A percentile compares a stretch with the other conserved stretches of the same genome.
Evolutionary conservation across 768 basidiomycete species (phyloP).

Genomic region (Suillus cothurnatus): DNA sequence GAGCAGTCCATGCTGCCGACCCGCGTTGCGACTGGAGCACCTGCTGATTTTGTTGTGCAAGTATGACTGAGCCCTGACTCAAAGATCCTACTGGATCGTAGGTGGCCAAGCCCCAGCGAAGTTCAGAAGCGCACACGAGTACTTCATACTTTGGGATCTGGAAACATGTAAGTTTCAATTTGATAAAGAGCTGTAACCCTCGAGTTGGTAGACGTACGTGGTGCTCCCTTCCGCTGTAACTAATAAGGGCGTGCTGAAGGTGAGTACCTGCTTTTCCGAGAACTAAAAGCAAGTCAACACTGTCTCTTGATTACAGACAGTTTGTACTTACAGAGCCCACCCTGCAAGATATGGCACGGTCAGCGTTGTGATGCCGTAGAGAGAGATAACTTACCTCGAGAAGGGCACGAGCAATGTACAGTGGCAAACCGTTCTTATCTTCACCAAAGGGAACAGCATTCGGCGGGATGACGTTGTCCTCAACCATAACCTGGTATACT

Average conservation of each 20-base stretch:
- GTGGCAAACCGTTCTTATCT: slow-evolving; percentile 29
- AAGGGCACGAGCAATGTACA: slow-evolving; percentile 34
- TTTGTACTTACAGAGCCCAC: slow-evolving; percentile 28
- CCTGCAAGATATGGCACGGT: slow-evolving; percentile 13
- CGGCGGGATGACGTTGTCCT: slow-evolving; percentile 34
- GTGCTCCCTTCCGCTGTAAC: slow-evolving; percentile 7
- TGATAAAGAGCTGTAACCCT: background rate
- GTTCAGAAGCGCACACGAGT: slow-evolving; percentile 6
- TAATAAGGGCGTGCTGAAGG: slow-evolving; percentile 4
- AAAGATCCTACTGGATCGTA: slow-evolving; percentile 14
- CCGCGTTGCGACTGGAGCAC: slow-evolving; percentile 9
- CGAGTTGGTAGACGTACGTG: background rate
- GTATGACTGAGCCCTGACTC: slow-evolving; percentile 32
- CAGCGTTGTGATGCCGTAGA: background rate
- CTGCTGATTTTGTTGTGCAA: slow-evolving; percentile 21
- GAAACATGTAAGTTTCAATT: background rate
- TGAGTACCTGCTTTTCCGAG: slow-evolving; percentile 4
- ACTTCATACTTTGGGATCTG: slow-evolving; percentile 8
- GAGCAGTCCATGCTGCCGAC: slow-evolving; percentile 6
- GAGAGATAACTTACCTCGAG: slow-evolving; percentile 18
- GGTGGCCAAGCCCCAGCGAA: slow-evolving; percentile 8
- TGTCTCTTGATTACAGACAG: background rate
- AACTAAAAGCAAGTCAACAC: background rate
- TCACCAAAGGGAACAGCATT: slow-evolving; percentile 37
- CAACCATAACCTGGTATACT: slow-evolving; percentile 27